These are phyloP conservation scores for Sporisorium scitamineum DNA, from an alignment of 1,284 basidiomycete species.

Conservation along the genomic window DNA sequence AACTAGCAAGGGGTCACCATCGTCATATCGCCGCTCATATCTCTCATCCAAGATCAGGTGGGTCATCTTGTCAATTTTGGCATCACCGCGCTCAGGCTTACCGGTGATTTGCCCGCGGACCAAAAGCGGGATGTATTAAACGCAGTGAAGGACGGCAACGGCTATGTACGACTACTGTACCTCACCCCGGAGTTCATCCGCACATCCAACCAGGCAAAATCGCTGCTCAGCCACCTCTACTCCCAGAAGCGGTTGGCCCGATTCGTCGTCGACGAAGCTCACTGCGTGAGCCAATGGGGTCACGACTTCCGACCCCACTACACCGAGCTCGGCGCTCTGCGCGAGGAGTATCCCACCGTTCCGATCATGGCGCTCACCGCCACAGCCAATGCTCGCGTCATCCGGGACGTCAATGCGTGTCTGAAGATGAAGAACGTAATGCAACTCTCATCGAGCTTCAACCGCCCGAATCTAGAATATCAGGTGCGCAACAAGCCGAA, in stretches of 20 bases:
- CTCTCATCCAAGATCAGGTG: slow-evolving; percentile 92
- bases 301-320: slow-evolving; percentile 79
- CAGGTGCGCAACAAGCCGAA: slow-evolving; percentile 76
- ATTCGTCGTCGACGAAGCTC: slow-evolving; percentile 96
- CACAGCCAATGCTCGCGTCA: slow-evolving; percentile 83
- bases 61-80: slow-evolving; percentile 76
- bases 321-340: slow-evolving; percentile 76
- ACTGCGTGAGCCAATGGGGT: slow-evolving; percentile 87
- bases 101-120: slow-evolving; percentile 73
- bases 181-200: slow-evolving; percentile 86
- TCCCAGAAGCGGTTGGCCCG: slow-evolving; percentile 77
- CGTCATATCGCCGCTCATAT: slow-evolving; percentile 88
- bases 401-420: slow-evolving; percentile 81
- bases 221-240: slow-evolving; percentile 76
- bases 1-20: slow-evolving; percentile 84
- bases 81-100: slow-evolving; percentile 81
- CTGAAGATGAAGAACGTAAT: slow-evolving; percentile 75
- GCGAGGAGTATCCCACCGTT: slow-evolving; percentile 79
- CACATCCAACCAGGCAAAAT: slow-evolving; percentile 72
- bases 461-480: slow-evolving; percentile 86
- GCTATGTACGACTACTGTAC: slow-evolving; percentile 78
- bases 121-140: slow-evolving; percentile 70
- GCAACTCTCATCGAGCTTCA: slow-evolving; percentile 82
- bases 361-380: slow-evolving; percentile 97
- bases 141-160: slow-evolving; percentile 71